Conservation (phyloP, 202 grass and related monocot species). For the Eragrostis tef region DNA sequence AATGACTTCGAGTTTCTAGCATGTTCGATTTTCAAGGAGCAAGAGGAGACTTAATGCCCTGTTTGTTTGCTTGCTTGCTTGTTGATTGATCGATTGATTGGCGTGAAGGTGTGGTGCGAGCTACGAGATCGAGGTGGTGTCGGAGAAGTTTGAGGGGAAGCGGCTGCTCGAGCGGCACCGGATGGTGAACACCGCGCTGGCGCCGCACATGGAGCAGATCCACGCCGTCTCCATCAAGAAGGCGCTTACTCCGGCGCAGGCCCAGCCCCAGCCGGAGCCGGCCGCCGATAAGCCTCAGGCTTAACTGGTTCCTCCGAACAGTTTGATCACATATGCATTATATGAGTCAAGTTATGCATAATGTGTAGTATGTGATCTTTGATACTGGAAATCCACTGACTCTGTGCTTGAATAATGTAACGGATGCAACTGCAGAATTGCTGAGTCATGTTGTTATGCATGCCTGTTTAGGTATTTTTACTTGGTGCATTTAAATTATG, state of each 20-base stretch:
- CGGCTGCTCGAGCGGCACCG: slow-evolving; percentile 90
- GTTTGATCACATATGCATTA: slow-evolving; percentile 14
- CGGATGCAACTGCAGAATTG: slow-evolving; percentile 9
- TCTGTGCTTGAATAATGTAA: slow-evolving; percentile 54
- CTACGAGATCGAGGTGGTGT: slow-evolving; percentile 91
- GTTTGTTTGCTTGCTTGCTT: not conserved
- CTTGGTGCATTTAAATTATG: not conserved
- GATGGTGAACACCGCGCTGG: slow-evolving; percentile 85
- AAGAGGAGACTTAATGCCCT: not conserved
- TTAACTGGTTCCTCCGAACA: slow-evolving; percentile 13
- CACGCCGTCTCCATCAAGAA: slow-evolving; percentile 99
- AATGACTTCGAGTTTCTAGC: not conserved
- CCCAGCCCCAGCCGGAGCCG: slow-evolving; percentile 58
- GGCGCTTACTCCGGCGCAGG: slow-evolving; percentile 82
- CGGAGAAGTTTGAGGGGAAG: slow-evolving; percentile 95
- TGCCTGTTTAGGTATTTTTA: not conserved
- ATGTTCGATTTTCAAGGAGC: not conserved
- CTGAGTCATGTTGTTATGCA: not conserved
- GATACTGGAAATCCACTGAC: slow-evolving; percentile 7
- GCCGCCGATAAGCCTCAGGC: slow-evolving; percentile 53
- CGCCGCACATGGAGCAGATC: slow-evolving; percentile 83
- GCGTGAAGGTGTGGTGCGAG: slow-evolving; percentile 81
- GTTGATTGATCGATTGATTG: slow-evolving; percentile 26
- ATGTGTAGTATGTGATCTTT: slow-evolving; percentile 3
- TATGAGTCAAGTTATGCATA: not conserved